Percentiles rank a stretch among this genome's conserved stretches.
Conservation (phyloP, 768 basidiomycete species). For the Kwoniella newhampshirensis region DNA sequence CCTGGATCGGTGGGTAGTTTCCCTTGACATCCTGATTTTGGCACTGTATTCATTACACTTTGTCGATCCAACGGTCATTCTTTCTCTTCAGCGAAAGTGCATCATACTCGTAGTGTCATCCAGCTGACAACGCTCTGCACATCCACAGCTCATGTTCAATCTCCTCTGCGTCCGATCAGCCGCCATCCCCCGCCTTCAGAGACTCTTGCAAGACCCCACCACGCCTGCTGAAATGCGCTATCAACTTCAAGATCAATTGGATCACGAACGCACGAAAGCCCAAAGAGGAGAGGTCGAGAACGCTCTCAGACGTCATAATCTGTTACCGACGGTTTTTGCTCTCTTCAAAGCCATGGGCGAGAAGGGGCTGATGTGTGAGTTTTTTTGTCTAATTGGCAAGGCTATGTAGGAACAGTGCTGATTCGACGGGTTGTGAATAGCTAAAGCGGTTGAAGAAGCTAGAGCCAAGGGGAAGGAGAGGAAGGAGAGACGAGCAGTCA, state of each 20-base stretch:
- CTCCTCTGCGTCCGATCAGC: constrained; percentile 82
- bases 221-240: constrained; percentile 20
- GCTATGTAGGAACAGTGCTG: too few species aligned
- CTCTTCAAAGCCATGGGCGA: constrained; percentile 43
- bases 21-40: too few species aligned
- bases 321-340: constrained; percentile 46
- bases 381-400: not conserved
- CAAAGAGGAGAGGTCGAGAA: constrained; percentile 43
- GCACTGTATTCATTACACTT: not conserved
- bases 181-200: constrained; percentile 68
- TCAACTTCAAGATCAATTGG: constrained; percentile 32
- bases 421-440: too few species aligned
- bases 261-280: constrained; percentile 38
- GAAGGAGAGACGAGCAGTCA: constrained; percentile 40
- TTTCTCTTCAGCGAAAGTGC: not conserved
- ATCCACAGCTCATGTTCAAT: constrained; percentile 78
- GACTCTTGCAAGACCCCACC: constrained; percentile 58
- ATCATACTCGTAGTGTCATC: too few species aligned
- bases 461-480: constrained; percentile 30
- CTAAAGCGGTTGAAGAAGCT: constrained; percentile 35
- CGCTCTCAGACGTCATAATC: constrained; percentile 45
- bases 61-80: constrained; percentile 11
- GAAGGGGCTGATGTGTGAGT: constrained; percentile 36
- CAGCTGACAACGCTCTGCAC: not conserved
- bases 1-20: constrained; percentile 70